Evolutionary conservation across 148 eudicot species (phyloP).

Genomic region (Chenopodium album): DNA sequence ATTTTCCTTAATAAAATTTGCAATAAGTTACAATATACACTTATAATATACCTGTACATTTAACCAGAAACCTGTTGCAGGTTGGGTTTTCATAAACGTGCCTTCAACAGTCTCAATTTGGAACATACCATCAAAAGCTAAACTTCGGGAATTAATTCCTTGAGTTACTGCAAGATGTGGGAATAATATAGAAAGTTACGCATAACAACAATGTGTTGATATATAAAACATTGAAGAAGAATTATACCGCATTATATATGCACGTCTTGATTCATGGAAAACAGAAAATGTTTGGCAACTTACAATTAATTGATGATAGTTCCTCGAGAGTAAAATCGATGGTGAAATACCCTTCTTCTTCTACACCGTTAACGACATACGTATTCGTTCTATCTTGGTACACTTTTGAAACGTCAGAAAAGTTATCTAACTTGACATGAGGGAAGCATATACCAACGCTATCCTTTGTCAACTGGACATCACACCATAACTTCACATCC

Average conservation of each 20-base stretch:
- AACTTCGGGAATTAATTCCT: constrained; percentile 40
- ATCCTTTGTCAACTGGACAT: constrained; percentile 55
- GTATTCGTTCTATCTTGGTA: constrained; percentile 29
- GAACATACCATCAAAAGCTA: constrained; percentile 30
- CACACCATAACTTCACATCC: constrained; percentile 67
- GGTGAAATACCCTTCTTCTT: constrained; percentile 48
- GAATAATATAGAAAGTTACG: neutral
- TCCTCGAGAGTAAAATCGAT: constrained; percentile 58
- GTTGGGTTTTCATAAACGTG: constrained; percentile 29
- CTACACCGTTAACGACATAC: constrained; percentile 53
- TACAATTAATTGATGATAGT: constrained; percentile 43
- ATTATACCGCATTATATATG: too few species aligned
- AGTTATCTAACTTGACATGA: constrained; percentile 47
- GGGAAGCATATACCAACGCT: constrained; percentile 61
- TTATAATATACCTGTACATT: constrained; percentile 54
- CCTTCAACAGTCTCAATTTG: constrained; percentile 47
- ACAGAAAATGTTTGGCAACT: constrained; percentile 24
- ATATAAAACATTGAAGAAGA: too few species aligned
- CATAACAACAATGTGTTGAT: too few species aligned
- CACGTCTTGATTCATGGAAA: too few species aligned
- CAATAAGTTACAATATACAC: too few species aligned
- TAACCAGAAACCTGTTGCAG: constrained; percentile 54
- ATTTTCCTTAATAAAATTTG: too few species aligned
- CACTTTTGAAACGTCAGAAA: constrained; percentile 24
- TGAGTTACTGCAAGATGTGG: constrained; percentile 48